Conservation (phyloP, 805 yeast species). For the Lipomyces lipofer region DNA sequence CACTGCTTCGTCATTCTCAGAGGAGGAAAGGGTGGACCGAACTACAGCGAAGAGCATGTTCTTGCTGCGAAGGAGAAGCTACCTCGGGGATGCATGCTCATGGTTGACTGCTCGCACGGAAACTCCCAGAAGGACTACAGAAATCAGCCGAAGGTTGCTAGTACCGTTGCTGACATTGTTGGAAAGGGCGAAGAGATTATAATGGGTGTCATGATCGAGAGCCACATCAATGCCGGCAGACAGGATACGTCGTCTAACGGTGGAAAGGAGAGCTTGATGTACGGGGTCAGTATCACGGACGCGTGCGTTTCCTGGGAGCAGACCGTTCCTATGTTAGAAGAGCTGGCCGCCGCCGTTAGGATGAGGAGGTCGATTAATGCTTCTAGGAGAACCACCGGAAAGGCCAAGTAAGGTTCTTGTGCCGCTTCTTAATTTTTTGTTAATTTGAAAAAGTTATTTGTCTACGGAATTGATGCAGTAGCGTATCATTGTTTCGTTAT, state of each 20-base stretch:
- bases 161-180: constrained; percentile 77
- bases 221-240: constrained; percentile 86
- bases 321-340: constrained; percentile 76
- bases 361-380: constrained; percentile 47
- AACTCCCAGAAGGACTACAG: constrained; percentile 91
- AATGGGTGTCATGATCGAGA: constrained; percentile 95
- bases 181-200: constrained; percentile 75
- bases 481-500: too few species aligned
- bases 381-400: too few species aligned
- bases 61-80: constrained; percentile 69
- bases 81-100: constrained; percentile 50
- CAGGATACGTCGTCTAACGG: constrained; percentile 71
- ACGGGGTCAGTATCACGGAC: constrained; percentile 97
- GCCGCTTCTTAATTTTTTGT: too few species aligned
- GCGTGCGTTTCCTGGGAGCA: constrained; percentile 93
- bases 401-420: too few species aligned
- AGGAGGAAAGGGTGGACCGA: constrained; percentile 94
- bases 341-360: constrained; percentile 79
- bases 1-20: constrained; percentile 91
- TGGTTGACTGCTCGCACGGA: constrained; percentile 99
- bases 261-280: constrained; percentile 61
- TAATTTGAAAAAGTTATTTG: too few species aligned
- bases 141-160: constrained; percentile 93
- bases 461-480: too few species aligned
- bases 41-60: constrained; percentile 82